phyloP scores from a whole-genome alignment of 352 stramenopile species.

The Globisporangium carolinianum region DNA sequence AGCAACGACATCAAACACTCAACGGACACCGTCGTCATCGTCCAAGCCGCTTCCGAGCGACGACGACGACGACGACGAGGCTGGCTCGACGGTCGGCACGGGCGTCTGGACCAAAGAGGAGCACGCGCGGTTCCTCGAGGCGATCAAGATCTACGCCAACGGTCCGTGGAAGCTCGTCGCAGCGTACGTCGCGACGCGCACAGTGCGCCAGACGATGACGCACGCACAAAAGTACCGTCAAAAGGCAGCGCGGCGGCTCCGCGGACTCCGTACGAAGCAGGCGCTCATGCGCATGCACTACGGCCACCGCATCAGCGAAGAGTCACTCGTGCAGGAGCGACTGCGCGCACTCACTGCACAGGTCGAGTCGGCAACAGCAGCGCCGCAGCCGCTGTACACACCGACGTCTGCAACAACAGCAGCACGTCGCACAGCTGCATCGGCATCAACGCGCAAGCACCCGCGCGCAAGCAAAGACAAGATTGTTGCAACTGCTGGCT shows the following conservation, averaged over 20 bases:
- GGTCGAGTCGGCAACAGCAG: conserved; percentile 7
- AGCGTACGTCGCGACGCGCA: conserved; percentile 56
- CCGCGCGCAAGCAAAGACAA: not conserved
- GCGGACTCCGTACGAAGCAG: conserved; percentile 59
- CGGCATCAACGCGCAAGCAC: conserved; percentile 1
- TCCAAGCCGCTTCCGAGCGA: not conserved
- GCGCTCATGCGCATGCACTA: conserved; percentile 70
- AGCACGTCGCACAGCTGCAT: not conserved
- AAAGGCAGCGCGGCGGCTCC: conserved; percentile 48
- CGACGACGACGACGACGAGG: conserved; percentile 7
- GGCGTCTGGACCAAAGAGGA: conserved; percentile 62
- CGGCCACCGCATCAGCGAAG: conserved; percentile 53
- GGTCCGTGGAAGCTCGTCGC: conserved; percentile 65
- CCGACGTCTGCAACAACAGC: not conserved
- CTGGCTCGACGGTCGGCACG: conserved; percentile 17
- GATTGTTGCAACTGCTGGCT: too few species aligned
- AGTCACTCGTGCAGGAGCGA: conserved; percentile 56
- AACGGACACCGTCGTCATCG: too few species aligned
- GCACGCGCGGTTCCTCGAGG: conserved; percentile 62
- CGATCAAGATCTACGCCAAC: conserved; percentile 65
- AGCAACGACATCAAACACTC: not conserved
- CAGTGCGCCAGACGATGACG: conserved; percentile 69
- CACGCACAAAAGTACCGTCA: conserved; percentile 72
- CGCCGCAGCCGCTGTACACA: conserved; percentile 7
- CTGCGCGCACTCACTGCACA: conserved; percentile 27